Evolutionary conservation across 768 basidiomycete species (phyloP), one percentile per base, ranked within the genome.

Genomic region (Lepiota venenata): DNA sequence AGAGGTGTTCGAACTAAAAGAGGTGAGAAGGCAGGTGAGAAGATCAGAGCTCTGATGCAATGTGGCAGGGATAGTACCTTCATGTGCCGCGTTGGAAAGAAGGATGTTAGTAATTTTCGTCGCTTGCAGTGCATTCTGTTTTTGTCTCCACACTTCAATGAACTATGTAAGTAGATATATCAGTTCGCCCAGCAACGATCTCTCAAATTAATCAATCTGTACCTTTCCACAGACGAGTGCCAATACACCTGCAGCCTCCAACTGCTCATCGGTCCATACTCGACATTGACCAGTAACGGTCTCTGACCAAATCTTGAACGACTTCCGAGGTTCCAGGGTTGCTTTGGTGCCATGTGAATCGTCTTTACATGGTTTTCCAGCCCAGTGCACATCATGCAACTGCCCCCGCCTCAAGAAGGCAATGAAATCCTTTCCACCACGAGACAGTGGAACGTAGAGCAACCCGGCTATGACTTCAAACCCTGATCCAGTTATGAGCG

Each of bases 121-220:
- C 4, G 81, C 80, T 56, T 87, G 81, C 54, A 88, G 63, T 2
- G 87, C 88, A 38, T 71, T 79, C 65, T 92, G 87, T 65, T 90
- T 91, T 66, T 91, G 84, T 58, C 90, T 70, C 90, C 90, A 92
- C 6, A 91, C 90, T 62, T 88, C 87, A 58, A 91, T 91, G 73
- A 91, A 91, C 81, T 87, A 54, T 14, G n/a, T n/a, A 18, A 47
- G 52, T 22, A 14, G 18, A 38, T 12, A 46, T 18, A 50, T 56
- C 16, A 56, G 18, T 43, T 16, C 10, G 7, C 8, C 16, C 11
- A 27, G 25, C 7, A 18, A 37, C 27, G 29, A 47, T 35, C 39
- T 14, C 35, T 10, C 1, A 12, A 16, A 52, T 25, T 15, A 41
- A 8, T 40, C 20, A 52, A 44, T 22, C 9, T 1, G 14, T 45